Base-by-base conservation (phyloP, 345 rosid species). In the Brassica cretica region DNA sequence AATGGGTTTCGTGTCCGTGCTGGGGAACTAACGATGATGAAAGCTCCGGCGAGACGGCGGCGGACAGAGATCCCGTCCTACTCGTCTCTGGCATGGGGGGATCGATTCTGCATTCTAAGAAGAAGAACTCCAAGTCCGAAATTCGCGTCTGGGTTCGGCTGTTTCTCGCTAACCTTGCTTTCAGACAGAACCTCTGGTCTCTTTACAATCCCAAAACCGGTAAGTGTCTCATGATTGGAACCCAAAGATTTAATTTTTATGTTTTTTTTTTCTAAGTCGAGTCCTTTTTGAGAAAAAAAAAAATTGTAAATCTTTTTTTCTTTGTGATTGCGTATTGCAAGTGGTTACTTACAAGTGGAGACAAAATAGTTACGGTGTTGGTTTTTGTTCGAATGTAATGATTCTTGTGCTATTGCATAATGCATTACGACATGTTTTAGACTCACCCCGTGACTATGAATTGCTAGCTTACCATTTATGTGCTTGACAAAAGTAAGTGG, bases 91-190 rank as follows among this genome's bases (percentile, higher is more conserved):
- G 98, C 11, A 84, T 91, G 3, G 98, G 94, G 46, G 97, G 94
- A 4, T 93, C 94, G 76, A 79, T 90, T 64, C 89, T 86, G 71
- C 86, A 88, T 79, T 88, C 98, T 3, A 89, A 58, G 60, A 93
- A 91, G 84, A 93, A 91, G 80, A 78, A 70, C 33, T 53, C 73
- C 16, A 90, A 92, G 37, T 67, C 78, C 61, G 78, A 85, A 81
- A 81, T 85, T 66, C 93, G 94, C 62, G 98, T 88, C 41, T 93
- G 98, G 98, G 97, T 91, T 58, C 90, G 98, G 55, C 83, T 91
- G 19, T 86, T 91, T 21, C 81, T 91, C 3, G 93, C 98, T 6
- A 94, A 89, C 66, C 81, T 89, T 81, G 93, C 89, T 81, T 93
- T 93, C 83, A 88, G 76, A 86, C 91, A 86, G 79, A 87, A 64